These are phyloP conservation scores for Phaeosphaeria sp. DNA, from an alignment of 2,329 filamentous ascomycete genomes.

Conservation along the genomic window DNA sequence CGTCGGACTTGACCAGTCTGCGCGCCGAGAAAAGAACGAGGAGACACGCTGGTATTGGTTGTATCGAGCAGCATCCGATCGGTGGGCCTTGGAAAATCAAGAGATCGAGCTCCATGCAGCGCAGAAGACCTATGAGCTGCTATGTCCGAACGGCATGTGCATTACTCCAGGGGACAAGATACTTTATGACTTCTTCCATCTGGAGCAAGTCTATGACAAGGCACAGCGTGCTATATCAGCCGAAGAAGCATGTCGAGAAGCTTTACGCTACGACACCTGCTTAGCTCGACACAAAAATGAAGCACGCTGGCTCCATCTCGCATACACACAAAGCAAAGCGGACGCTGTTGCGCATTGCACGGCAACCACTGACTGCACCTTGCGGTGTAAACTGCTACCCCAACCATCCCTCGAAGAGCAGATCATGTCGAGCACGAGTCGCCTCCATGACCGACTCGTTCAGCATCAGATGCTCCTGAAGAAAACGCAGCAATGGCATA, in stretches of 20 bases:
- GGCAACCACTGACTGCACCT: not conserved
- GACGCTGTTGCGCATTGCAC: conserved; percentile 12
- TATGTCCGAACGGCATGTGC: conserved; percentile 11
- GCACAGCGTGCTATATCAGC: not conserved
- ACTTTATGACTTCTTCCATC: conserved; percentile 12
- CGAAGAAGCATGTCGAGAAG: conserved; percentile 2
- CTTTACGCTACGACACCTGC: conserved; percentile 10
- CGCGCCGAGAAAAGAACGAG: not conserved
- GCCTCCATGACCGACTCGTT: not conserved
- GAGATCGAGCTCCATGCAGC: conserved; percentile 10
- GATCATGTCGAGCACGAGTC: not conserved
- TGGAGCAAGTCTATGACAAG: conserved; percentile 9
- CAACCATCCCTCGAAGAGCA: conserved; percentile 1
- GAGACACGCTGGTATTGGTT: conserved; percentile 1
- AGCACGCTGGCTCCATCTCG: conserved; percentile 9
- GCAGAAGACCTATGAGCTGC: not conserved
- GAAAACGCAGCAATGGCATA: not conserved
- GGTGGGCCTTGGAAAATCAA: conserved; percentile 5
- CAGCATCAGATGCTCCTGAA: not conserved
- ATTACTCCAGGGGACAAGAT: conserved; percentile 10
- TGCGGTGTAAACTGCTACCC: not conserved
- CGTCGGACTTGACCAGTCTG: not conserved
- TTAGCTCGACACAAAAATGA: not conserved
- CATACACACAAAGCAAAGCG: conserved; percentile 10
- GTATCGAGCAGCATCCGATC: conserved; percentile 2